Base-by-base conservation (phyloP, 805 yeast genomes). In the Lipomyces starkeyi region DNA sequence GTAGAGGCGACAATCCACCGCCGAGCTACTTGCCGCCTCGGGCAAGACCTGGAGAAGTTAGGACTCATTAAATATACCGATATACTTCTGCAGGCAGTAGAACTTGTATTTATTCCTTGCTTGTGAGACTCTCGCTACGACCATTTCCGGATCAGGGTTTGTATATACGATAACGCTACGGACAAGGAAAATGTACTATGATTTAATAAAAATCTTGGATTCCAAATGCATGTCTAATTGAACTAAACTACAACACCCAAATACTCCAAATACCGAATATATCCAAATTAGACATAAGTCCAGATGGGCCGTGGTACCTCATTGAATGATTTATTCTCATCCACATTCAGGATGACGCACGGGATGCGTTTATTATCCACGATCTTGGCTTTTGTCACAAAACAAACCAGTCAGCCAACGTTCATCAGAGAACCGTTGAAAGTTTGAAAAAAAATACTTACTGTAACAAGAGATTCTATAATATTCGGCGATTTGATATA, bases 401-500 rank as follows among this genome's bases (percentile, higher is more conserved):
- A 8, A 13, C n/a, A 14, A 7, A 6, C 47, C 35, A 35, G 59
- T 49, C 25, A 27, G 58, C n/a, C 22, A n/a, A 9, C 22, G 14
- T 13, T 37, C 5, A 37, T 37, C 13, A 29, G 32, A 29, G 7
- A 29, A 29, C 32, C 7, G 32, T 8, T 37, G 11, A 40, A 55
- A 35, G 25, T 14, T 4, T 11, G 2, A 32, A 6, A 47, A 55
- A 4, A n/a, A 20, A 47, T 4, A 66, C 72, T 40, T 47, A 69
- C 72, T 62, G 64, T 69, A 69, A 55, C 72, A 69, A 11, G 47
- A 32, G 9, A 67, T 32, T 2, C 61, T 58, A 29, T 69, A 69
- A 32, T 69, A 67, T 37, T 59, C 69, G 17, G 72, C 72, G 47
- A 69, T 61, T 61, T 69, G 71, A 25, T 67, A 68, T 13, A 68